These are phyloP conservation scores for Diaporthe ilicicola DNA, from an alignment of 2,329 filamentous ascomycete genomes.

Conservation along the genomic window DNA sequence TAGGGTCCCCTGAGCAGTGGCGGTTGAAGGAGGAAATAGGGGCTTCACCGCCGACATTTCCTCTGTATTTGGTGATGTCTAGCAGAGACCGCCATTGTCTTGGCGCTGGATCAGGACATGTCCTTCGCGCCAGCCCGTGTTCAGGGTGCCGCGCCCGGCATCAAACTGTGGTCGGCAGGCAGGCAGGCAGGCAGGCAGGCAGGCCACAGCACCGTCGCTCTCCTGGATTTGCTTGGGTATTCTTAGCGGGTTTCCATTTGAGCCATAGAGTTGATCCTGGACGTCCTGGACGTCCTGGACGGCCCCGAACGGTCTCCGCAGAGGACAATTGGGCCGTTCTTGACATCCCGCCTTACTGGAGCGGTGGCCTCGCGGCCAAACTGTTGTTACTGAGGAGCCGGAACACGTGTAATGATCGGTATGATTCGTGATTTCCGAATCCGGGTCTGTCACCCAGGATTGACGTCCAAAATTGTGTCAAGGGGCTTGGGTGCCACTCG, in stretches of 20 bases:
- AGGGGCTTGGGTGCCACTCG: background rate
- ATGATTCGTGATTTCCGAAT: background rate
- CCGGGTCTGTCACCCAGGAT: background rate
- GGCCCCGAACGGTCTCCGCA: background rate
- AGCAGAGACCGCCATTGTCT: constrained; percentile 11
- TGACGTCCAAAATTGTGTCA: background rate
- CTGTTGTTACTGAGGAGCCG: background rate
- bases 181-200: background rate
- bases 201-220: background rate
- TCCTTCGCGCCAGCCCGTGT: background rate
- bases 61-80: background rate
- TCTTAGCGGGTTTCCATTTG: background rate
- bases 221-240: background rate
- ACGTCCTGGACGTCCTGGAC: background rate
- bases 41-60: constrained; percentile 11
- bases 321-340: background rate
- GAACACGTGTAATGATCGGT: background rate
- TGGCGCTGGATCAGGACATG: background rate
- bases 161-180: background rate
- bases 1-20: background rate
- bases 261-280: background rate
- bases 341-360: background rate
- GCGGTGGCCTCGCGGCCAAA: background rate
- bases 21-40: constrained; percentile 9
- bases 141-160: background rate